Conservation (phyloP, 148 eudicot genomes). For the Arctostaphylos glauca region DNA sequence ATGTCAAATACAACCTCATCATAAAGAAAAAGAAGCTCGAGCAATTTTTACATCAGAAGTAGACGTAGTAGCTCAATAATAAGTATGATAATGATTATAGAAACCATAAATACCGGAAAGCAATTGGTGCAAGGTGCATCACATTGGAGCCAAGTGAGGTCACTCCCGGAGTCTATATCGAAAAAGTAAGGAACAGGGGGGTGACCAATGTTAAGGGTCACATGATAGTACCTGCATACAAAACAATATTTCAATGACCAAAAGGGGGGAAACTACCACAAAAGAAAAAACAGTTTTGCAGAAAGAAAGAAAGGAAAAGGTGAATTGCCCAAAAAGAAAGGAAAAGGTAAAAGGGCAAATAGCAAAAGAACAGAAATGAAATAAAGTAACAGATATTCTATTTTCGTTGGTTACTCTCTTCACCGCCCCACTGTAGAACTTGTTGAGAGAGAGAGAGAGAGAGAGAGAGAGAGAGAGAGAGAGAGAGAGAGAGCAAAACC, state of each 20-base stretch:
- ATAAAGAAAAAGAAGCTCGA: neutral
- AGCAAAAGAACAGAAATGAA: neutral
- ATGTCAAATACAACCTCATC: neutral
- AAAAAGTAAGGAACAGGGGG: slow-evolving; percentile 70
- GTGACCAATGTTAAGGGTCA: slow-evolving; percentile 51
- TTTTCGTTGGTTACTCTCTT: no score
- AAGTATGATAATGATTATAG: neutral
- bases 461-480: no score
- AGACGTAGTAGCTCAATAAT: neutral
- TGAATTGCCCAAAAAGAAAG: neutral
- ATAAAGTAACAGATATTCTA: no score
- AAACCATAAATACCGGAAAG: slow-evolving; percentile 44
- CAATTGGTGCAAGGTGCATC: slow-evolving; percentile 85
- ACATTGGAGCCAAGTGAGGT: slow-evolving; percentile 91
- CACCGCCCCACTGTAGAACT: no score
- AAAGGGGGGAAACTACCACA: neutral
- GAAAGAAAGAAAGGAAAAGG: slow-evolving; percentile 6
- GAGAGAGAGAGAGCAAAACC: no score
- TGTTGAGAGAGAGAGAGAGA: no score
- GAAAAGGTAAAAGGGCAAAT: slow-evolving; percentile 2
- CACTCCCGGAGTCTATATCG: slow-evolving; percentile 92
- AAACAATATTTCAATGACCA: neutral
- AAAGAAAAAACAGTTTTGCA: neutral
- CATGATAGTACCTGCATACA: slow-evolving; percentile 62
- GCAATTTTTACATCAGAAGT: neutral